These are phyloP conservation scores for Echinosophora koreensis DNA, from an alignment of 306 rosid genomes.

Conservation along the genomic window DNA sequence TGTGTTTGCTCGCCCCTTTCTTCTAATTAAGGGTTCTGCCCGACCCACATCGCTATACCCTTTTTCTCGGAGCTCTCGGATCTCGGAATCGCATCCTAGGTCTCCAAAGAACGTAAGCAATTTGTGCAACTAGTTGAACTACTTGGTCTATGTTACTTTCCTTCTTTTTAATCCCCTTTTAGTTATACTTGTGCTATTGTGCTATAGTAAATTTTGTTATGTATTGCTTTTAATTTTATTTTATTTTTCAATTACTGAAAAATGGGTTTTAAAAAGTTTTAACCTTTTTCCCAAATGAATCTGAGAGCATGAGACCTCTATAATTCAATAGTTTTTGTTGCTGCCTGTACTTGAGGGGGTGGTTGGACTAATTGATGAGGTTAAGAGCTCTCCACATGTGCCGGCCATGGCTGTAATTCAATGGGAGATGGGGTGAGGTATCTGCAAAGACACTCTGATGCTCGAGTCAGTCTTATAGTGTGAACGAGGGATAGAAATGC, in stretches of 20 bases:
- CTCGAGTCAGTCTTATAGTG: too few species aligned
- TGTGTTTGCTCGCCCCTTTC: constrained; percentile 61
- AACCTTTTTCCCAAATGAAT: background rate
- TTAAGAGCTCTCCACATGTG: background rate
- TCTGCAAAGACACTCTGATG: background rate
- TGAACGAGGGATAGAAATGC: too few species aligned
- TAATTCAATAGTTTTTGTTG: constrained; percentile 6
- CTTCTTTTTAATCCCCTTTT: background rate
- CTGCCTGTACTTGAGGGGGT: background rate
- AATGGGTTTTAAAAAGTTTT: constrained; percentile 17
- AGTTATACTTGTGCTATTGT: constrained; percentile 1
- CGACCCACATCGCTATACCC: constrained; percentile 51
- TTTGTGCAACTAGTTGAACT: background rate
- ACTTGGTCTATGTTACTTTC: background rate
- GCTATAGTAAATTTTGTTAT: background rate
- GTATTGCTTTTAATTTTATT: background rate
- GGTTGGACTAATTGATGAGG: background rate
- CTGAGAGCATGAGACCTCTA: background rate
- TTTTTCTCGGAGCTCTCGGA: constrained; percentile 63
- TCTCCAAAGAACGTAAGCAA: constrained; percentile 55
- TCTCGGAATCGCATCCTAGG: constrained; percentile 61
- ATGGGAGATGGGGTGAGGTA: background rate
- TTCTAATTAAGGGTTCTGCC: constrained; percentile 57
- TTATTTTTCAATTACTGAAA: background rate
- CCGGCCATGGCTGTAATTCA: background rate